phyloP scores from a whole-genome alignment of 1,284 basidiomycete species.

The Trichosporon asahii region DNA sequence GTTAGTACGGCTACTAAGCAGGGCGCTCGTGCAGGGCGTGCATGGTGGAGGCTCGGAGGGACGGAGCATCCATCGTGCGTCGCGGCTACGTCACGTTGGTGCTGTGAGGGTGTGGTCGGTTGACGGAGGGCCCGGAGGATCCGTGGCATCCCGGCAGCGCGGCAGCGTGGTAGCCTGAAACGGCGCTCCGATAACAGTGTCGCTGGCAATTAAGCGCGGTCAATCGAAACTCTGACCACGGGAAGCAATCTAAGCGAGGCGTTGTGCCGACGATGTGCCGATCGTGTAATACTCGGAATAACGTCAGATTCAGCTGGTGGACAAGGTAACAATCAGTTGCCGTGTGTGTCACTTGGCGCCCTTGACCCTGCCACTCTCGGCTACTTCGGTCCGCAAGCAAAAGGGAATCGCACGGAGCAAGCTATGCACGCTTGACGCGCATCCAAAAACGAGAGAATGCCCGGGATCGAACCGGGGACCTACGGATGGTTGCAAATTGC shows the following conservation, averaged over 20 bases:
- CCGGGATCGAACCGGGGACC: constrained; percentile 8
- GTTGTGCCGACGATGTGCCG: not conserved
- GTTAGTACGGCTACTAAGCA: not conserved
- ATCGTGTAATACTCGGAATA: not conserved
- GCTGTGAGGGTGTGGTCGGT: not conserved
- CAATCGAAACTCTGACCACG: not conserved
- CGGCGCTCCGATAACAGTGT: constrained; percentile 8
- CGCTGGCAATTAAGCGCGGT: not conserved
- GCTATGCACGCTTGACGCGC: not conserved
- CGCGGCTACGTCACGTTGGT: not conserved
- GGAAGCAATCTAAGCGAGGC: constrained; percentile 2
- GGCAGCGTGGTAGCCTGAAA: not conserved
- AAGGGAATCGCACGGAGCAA: not conserved
- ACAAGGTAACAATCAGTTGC: no score
- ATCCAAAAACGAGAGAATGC: constrained; percentile 7
- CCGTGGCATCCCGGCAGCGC: not conserved
- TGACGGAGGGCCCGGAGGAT: not conserved
- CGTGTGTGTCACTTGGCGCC: not conserved
- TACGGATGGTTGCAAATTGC: constrained; percentile 8
- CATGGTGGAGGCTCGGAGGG: not conserved
- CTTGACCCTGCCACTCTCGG: not conserved
- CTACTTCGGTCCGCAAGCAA: not conserved
- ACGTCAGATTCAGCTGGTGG: no score
- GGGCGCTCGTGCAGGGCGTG: not conserved
- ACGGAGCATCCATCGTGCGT: not conserved